A percentile compares a stretch with the other conserved stretches of the same genome.
phyloP scores from a whole-genome alignment of 805 yeast genomes.

The Wickerhamiella sorbophila region DNA sequence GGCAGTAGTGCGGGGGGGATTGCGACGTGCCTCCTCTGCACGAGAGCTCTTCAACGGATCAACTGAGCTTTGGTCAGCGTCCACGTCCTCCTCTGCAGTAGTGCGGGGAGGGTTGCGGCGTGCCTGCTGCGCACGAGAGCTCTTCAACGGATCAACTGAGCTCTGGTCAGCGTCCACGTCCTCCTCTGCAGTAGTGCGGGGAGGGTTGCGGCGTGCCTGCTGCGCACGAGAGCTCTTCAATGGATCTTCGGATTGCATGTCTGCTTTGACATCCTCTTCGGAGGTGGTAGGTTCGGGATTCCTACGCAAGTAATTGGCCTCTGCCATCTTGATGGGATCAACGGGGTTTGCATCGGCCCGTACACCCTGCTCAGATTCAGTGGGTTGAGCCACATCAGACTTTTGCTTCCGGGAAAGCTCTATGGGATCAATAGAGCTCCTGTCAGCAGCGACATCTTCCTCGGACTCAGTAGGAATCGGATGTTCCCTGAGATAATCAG shows the following conservation, averaged over 20 bases:
- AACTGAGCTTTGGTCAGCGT: constrained; percentile 2
- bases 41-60: constrained; percentile 4
- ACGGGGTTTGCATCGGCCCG: not conserved
- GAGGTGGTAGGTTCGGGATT: constrained; percentile 1
- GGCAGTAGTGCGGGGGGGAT: not conserved
- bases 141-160: not conserved
- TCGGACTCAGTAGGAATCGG: constrained; percentile 10
- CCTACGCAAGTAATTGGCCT: not conserved
- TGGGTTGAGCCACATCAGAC: constrained; percentile 1
- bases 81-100: constrained; percentile 4
- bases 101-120: not conserved
- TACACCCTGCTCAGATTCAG: constrained; percentile 1
- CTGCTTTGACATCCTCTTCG: constrained; percentile 6
- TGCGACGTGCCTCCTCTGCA: not conserved
- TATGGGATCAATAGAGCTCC: not conserved
- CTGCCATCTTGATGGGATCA: not conserved
- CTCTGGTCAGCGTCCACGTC: not conserved
- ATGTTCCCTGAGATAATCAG: constrained; percentile 3
- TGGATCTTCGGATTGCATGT: not conserved
- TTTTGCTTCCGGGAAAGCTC: not conserved
- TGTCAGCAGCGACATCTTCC: constrained; percentile 12
- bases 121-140: constrained; percentile 3
- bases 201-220: not conserved
- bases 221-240: constrained; percentile 4
- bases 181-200: not conserved